Percentiles rank a stretch among this genome's conserved stretches.
Evolutionary conservation across 257 asterid genomes (phyloP).

Genomic region (Jacaranda copaia): DNA sequence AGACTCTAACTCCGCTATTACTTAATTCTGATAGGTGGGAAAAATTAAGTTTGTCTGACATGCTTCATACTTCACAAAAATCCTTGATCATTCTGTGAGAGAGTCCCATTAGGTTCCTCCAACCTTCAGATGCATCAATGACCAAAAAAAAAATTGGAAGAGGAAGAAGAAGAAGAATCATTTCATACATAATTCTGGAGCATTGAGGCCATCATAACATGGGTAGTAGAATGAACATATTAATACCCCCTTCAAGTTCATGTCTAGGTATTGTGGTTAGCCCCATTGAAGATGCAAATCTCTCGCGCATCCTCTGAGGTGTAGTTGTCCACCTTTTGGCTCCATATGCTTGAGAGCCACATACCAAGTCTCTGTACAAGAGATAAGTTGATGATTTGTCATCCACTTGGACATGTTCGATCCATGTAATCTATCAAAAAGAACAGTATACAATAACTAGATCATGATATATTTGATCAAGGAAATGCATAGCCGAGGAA

Average conservation of each 20-base stretch:
- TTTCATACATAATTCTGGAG: conserved; percentile 14
- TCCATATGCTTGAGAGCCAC: conserved; percentile 67
- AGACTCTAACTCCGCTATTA: conserved; percentile 55
- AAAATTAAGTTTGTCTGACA: conserved; percentile 51
- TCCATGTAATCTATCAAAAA: conserved; percentile 70
- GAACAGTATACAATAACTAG: not conserved
- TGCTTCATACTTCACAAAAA: conserved; percentile 57
- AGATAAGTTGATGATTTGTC: conserved; percentile 61
- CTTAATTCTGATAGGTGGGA: conserved; percentile 44
- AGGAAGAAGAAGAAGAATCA: not conserved
- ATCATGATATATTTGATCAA: not conserved
- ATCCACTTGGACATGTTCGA: conserved; percentile 84
- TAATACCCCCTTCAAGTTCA: conserved; percentile 63
- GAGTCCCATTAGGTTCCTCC: conserved; percentile 56
- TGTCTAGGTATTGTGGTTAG: too few species aligned
- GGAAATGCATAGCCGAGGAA: too few species aligned
- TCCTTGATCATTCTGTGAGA: conserved; percentile 72
- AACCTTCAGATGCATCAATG: conserved; percentile 49
- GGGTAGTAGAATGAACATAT: not conserved
- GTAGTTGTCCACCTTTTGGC: conserved; percentile 71
- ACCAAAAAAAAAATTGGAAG: too few species aligned
- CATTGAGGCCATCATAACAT: not conserved
- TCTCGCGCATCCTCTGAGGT: conserved; percentile 71
- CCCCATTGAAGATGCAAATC: conserved; percentile 57
- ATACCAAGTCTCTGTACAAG: conserved; percentile 62